Evolutionary conservation across 495 filamentous ascomycete species (phyloP).

Genomic region (Trichocladium antarcticum): DNA sequence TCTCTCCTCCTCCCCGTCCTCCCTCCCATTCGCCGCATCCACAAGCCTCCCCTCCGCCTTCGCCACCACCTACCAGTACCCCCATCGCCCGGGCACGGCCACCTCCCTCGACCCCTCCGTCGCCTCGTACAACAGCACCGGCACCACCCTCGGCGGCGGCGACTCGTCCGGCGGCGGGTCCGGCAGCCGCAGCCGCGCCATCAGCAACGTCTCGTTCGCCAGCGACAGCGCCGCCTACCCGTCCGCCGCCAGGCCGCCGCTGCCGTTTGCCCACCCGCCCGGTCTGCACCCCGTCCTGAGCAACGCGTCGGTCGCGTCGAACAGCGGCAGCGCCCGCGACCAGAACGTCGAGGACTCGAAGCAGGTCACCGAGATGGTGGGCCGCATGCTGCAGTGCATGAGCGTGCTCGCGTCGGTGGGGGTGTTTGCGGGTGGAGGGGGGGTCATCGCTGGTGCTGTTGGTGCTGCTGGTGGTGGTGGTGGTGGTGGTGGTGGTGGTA

Average conservation of each 20-base stretch:
- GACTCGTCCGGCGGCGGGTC: constrained; percentile 37
- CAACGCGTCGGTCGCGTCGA: constrained; percentile 5
- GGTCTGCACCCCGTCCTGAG: neutral
- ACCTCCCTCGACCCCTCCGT: constrained; percentile 59
- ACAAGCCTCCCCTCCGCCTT: constrained; percentile 23
- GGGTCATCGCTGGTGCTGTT: neutral
- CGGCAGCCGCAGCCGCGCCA: constrained; percentile 54
- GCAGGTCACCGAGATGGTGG: constrained; percentile 85
- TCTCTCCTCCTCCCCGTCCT: constrained; percentile 25
- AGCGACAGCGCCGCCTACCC: constrained; percentile 32
- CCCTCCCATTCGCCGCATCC: constrained; percentile 29
- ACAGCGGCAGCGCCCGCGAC: constrained; percentile 25
- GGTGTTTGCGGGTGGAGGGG: constrained; percentile 21
- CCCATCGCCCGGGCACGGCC: constrained; percentile 53
- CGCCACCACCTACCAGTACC: constrained; percentile 25
- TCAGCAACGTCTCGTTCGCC: constrained; percentile 74
- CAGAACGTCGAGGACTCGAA: constrained; percentile 59
- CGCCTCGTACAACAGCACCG: constrained; percentile 65
- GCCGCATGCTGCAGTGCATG: constrained; percentile 93
- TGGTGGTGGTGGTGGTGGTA: constrained; percentile 7
- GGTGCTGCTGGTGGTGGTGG: neutral
- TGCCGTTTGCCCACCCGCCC: constrained; percentile 28
- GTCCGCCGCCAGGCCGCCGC: constrained; percentile 25
- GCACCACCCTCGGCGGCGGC: constrained; percentile 51
- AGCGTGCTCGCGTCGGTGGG: constrained; percentile 70